These are phyloP conservation scores for Fusarium nygamai DNA, from an alignment of 2,329 filamentous ascomycete genomes.

Conservation along the genomic window DNA sequence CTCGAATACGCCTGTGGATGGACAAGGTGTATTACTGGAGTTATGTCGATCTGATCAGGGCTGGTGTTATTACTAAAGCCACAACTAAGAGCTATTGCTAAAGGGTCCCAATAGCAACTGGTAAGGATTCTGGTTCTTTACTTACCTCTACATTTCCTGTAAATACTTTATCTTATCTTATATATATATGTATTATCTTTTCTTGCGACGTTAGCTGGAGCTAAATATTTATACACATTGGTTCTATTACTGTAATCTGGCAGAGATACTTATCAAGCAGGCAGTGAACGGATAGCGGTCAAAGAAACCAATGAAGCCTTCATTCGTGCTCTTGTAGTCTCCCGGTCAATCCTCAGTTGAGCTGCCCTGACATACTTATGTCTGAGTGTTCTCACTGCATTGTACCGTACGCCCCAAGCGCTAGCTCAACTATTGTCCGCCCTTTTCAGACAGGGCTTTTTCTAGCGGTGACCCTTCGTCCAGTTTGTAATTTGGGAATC, in stretches of 20 bases:
- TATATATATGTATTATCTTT: fast-evolving
- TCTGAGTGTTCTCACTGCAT: neutral
- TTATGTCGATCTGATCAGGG: neutral
- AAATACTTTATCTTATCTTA: no score
- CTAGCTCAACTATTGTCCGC: fast-evolving
- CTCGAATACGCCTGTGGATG: neutral
- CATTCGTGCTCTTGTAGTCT: fast-evolving
- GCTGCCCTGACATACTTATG: fast-evolving
- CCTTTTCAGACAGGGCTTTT: neutral
- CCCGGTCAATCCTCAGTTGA: fast-evolving
- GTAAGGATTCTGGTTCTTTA: fast-evolving
- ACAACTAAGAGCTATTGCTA: neutral
- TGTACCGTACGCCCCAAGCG: fast-evolving
- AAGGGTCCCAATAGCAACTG: fast-evolving
- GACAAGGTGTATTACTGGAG: neutral
- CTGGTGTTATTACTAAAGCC: neutral
- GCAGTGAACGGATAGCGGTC: no score
- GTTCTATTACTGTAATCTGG: neutral
- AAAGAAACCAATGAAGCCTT: neutral
- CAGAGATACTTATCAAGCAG: fast-evolving
- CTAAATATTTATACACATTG: neutral
- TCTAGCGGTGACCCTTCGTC: fast-evolving
- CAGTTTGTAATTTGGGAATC: neutral
- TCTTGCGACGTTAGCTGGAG: fast-evolving
- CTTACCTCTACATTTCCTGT: fast-evolving